These are phyloP conservation scores for Friedmanniomyces simplex DNA, from an alignment of 495 filamentous ascomycete species.

Conservation along the genomic window DNA sequence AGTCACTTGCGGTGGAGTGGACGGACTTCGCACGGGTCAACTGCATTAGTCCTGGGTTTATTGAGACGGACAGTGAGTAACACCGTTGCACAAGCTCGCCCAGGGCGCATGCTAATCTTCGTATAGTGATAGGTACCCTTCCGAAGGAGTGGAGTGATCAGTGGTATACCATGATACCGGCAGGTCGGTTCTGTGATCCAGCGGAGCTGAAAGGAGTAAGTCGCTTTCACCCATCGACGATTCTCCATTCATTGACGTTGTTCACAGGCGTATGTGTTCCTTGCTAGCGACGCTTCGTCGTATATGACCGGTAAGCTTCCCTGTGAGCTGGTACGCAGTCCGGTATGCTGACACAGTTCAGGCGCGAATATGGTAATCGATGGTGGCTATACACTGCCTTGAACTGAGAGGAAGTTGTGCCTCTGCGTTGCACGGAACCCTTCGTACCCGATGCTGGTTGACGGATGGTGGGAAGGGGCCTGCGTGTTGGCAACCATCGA, in stretches of 20 bases:
- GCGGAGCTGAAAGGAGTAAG: conserved; percentile 18
- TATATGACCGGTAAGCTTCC: conserved; percentile 13
- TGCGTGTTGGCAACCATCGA: too few species aligned
- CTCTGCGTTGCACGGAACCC: too few species aligned
- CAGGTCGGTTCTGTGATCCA: conserved; percentile 7
- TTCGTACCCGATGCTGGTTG: too few species aligned
- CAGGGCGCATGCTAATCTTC: neutral
- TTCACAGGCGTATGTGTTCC: conserved; percentile 10
- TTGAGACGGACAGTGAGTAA: conserved; percentile 15
- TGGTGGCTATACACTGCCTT: conserved; percentile 15
- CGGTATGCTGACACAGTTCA: neutral
- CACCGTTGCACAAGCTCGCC: neutral
- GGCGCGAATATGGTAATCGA: conserved; percentile 13
- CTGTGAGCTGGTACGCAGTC: neutral
- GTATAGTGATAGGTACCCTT: conserved; percentile 7
- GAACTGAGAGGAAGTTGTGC: too few species aligned
- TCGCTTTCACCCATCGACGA: too few species aligned
- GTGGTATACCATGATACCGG: conserved; percentile 16
- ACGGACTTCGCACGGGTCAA: conserved; percentile 73
- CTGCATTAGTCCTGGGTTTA: conserved; percentile 45
- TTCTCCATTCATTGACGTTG: neutral
- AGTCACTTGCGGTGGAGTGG: conserved; percentile 82
- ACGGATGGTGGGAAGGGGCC: too few species aligned
- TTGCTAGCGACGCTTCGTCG: conserved; percentile 12
- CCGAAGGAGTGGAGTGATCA: conserved; percentile 13